These are phyloP conservation scores for Ramichloridium luteum DNA, from an alignment of 2,329 filamentous ascomycete species.

Conservation along the genomic window DNA sequence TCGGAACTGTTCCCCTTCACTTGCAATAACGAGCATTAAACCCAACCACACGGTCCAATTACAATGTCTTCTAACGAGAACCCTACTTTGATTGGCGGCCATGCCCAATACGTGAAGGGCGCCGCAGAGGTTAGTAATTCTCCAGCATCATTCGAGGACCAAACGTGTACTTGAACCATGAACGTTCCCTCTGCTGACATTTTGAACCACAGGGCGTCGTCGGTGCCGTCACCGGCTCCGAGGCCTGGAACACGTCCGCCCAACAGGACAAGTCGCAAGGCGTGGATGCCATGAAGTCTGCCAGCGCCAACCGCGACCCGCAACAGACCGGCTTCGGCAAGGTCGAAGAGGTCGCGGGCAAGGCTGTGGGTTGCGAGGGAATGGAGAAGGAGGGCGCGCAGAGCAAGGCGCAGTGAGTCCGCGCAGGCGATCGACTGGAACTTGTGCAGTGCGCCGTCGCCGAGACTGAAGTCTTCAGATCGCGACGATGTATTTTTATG, in stretches of 20 bases:
- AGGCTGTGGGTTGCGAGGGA: constrained; percentile 53
- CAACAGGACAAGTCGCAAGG: constrained; percentile 52
- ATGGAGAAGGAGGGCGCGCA: constrained; percentile 53
- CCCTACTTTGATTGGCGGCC: constrained; percentile 49
- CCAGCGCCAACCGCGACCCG: constrained; percentile 44
- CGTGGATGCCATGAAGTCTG: constrained; percentile 50
- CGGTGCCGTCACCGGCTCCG: constrained; percentile 49
- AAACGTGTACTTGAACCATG: too few species aligned
- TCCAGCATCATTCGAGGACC: too few species aligned
- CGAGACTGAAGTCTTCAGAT: too few species aligned
- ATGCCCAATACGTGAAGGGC: constrained; percentile 58
- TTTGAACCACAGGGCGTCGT: constrained; percentile 39
- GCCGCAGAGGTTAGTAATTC: constrained; percentile 48
- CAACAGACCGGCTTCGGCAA: constrained; percentile 46
- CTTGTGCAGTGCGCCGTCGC: too few species aligned
- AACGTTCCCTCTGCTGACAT: constrained; percentile 1
- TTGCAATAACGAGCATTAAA: too few species aligned
- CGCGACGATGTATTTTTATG: too few species aligned
- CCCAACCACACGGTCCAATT: too few species aligned
- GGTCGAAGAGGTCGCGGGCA: constrained; percentile 52
- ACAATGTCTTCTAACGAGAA: constrained; percentile 1
- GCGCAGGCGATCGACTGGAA: too few species aligned
- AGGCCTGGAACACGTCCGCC: constrained; percentile 52
- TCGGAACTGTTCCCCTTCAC: too few species aligned
- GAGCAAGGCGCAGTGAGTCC: constrained; percentile 26